Conservation (phyloP, 257 asterid species). For the Striga asiatica region DNA sequence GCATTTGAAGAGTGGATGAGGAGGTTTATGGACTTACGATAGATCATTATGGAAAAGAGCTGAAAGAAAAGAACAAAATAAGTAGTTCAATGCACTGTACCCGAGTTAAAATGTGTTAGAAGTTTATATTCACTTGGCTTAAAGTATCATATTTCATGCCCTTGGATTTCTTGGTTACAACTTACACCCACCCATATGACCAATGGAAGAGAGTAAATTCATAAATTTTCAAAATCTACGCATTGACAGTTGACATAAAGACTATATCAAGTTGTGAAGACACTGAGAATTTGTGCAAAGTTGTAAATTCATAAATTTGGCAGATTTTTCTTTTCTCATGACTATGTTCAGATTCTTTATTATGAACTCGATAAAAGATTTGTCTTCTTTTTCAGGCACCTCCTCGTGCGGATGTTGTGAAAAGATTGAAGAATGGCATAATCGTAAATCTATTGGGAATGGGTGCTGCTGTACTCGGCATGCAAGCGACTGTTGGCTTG, state of each 20-base stretch:
- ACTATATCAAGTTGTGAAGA: no score
- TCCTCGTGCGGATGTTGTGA: conserved; percentile 90
- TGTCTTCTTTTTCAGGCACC: conserved; percentile 69
- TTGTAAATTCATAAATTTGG: no score
- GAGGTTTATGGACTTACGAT: not conserved
- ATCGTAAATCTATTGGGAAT: conserved; percentile 66
- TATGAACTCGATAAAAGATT: conserved; percentile 4
- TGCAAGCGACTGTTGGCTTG: conserved; percentile 92
- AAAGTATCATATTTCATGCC: no score
- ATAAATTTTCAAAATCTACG: no score
- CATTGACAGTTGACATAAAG: no score
- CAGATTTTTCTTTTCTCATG: no score
- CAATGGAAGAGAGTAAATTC: no score
- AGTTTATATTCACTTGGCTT: not conserved
- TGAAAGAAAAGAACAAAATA: not conserved
- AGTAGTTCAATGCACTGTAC: not conserved
- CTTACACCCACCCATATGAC: no score
- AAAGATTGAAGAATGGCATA: conserved; percentile 77
- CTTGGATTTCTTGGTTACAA: not conserved
- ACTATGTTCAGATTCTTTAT: no score
- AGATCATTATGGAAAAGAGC: not conserved
- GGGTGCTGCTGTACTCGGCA: conserved; percentile 93
- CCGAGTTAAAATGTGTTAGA: not conserved
- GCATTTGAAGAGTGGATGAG: not conserved
- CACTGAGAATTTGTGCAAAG: no score